Base-by-base conservation (phyloP, 2,329 filamentous ascomycete species). In the Hypomyces rosellus region DNA sequence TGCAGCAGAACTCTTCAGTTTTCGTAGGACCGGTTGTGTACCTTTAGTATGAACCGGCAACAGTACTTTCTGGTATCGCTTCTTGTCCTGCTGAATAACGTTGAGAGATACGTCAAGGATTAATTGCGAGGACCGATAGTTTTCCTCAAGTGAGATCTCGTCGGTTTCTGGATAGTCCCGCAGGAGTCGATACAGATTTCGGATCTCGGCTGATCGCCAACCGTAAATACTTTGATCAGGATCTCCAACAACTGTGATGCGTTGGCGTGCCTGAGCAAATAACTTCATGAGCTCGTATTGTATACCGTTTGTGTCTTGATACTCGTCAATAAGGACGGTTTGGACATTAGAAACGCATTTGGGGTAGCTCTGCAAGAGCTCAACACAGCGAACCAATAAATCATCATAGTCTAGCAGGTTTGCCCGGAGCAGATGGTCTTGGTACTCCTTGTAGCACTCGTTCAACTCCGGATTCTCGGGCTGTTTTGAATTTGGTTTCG, bases 201-300 rank as follows among this genome's bases (percentile, higher is more conserved):
- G 86, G 58, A 92, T 89, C 66, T 99, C 92, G 9, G 93, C 92
- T 7, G 89, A 91, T 16, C 92, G 85, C 76, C 95, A 99, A 16
- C 92, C 89, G 65, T 97, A 99, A 51, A 99, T 99, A 65, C 91
- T 96, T 68, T 99, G 92, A 65, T 99, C 93, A 0, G 93, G 92
- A 64, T 99, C 92, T 34, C 92, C 93, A 4, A 99, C 93, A 53
- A 96, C 88, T 1, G 92, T 97, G 58, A 97, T 92, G n/a, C 83
- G 79, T 50, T 81, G 79, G 40, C 78, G 76, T 18, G 75, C 71
- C 53, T 89, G 82, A 2, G 91, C 89, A 60, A 99, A 85, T 1
- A 96, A 76, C 55, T 81, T 85, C 90, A 96, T 96, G 39, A 99
- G 73, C 59, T 96, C 89, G 61, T 95, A 97, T 66, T 99, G 92